A percentile compares a stretch with the other conserved stretches of the same genome.
phyloP scores from a whole-genome alignment of 2,329 filamentous ascomycete species.

The Onygenales sp. region DNA sequence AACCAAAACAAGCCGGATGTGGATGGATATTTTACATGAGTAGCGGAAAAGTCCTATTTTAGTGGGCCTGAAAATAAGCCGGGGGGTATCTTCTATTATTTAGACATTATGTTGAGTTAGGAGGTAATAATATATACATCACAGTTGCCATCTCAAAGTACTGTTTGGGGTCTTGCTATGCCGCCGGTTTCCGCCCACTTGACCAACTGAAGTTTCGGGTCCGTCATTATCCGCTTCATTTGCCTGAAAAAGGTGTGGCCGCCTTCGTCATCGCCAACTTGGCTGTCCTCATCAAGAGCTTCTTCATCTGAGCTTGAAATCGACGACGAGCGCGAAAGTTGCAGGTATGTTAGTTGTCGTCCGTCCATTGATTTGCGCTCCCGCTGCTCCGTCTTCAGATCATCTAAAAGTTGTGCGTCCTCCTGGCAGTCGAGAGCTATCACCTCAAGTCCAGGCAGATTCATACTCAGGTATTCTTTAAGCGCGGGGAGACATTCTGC shows the following conservation, averaged over 20 bases:
- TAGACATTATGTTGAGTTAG: too few species aligned
- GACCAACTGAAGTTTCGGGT: neutral
- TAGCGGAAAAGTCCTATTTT: too few species aligned
- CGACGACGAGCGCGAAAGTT: slow-evolving; percentile 37
- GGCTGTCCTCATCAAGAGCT: neutral
- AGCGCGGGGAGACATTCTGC: slow-evolving; percentile 64
- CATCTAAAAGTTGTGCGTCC: slow-evolving; percentile 61
- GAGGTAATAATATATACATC: neutral
- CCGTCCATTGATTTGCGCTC: slow-evolving; percentile 60
- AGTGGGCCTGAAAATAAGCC: too few species aligned
- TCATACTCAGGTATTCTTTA: slow-evolving; percentile 57
- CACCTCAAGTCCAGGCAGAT: slow-evolving; percentile 70
- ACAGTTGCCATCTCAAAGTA: neutral
- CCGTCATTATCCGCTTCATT: neutral
- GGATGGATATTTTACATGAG: too few species aligned
- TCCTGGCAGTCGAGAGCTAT: slow-evolving; percentile 61
- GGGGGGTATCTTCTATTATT: too few species aligned
- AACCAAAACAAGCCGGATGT: too few species aligned
- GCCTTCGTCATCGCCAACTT: neutral
- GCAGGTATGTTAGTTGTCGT: slow-evolving; percentile 44
- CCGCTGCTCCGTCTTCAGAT: slow-evolving; percentile 68
- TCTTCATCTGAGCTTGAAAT: slow-evolving; percentile 49
- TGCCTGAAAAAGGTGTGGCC: neutral
- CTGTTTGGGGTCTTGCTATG: neutral
- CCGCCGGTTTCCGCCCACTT: neutral